Conservation (phyloP, 108 stramenopile species). For the Cyclotella choctawhatcheeana region DNA sequence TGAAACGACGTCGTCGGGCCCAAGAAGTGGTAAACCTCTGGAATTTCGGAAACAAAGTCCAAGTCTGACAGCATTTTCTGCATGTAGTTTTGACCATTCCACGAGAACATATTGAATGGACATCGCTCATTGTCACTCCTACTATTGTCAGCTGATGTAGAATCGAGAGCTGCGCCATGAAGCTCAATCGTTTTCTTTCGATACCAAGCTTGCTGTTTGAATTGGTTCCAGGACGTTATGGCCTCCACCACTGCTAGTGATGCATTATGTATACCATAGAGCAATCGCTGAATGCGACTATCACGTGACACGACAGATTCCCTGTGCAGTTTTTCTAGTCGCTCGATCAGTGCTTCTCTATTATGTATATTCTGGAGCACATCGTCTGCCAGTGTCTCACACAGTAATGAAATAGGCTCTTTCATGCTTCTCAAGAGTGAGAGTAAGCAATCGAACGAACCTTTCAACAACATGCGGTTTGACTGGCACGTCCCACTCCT, state of each 20-base stretch:
- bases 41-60: constrained; percentile 39
- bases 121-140: not conserved
- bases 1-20: constrained; percentile 30
- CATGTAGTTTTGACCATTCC: constrained; percentile 43
- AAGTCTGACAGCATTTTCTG: constrained; percentile 45
- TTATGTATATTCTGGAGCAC: constrained; percentile 31
- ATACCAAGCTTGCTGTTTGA: constrained; percentile 39
- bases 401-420: not conserved
- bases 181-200: constrained; percentile 14
- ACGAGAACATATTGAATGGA: constrained; percentile 33
- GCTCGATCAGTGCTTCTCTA: constrained; percentile 33
- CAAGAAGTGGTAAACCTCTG: constrained; percentile 26
- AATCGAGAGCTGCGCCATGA: constrained; percentile 1
- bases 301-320: constrained; percentile 20
- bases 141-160: not conserved
- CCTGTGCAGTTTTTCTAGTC: constrained; percentile 26
- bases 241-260: constrained; percentile 36
- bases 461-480: no score
- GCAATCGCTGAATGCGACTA: constrained; percentile 25
- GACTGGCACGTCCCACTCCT: no score
- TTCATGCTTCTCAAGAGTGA: no score
- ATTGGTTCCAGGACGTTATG: constrained; percentile 34
- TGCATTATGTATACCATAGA: constrained; percentile 44
- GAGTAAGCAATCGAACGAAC: no score
- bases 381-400: constrained; percentile 23